Percentiles rank a stretch among this genome's conserved stretches.
Conservation (phyloP, 169 alveolate species). For the Cryptosporidium muris region DNA sequence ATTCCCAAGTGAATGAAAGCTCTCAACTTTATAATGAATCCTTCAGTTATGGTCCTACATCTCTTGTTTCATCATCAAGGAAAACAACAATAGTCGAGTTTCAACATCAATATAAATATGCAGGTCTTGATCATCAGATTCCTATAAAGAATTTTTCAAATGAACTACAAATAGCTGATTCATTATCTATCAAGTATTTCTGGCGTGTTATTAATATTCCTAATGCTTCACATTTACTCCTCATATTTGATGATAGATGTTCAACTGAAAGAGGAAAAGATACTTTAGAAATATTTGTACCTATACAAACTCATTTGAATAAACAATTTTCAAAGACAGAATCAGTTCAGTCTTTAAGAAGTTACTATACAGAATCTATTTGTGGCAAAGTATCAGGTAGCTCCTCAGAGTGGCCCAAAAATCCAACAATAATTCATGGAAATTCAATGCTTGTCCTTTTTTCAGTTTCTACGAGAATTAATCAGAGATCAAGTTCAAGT, state of each 20-base stretch:
- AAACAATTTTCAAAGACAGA: not conserved
- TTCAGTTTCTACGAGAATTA: not conserved
- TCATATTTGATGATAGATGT: slow-evolving; percentile 57
- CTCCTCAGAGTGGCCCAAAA: slow-evolving; percentile 11
- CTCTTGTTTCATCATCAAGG: slow-evolving; percentile 13
- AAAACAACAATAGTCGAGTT: slow-evolving; percentile 15
- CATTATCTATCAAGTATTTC: not conserved
- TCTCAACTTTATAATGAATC: not conserved
- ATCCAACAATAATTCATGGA: slow-evolving; percentile 32
- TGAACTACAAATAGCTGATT: not conserved
- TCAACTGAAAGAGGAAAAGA: slow-evolving; percentile 20
- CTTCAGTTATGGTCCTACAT: slow-evolving; percentile 17
- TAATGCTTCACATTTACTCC: slow-evolving; percentile 53
- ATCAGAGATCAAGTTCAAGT: not conserved
- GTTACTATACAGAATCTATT: slow-evolving; percentile 25
- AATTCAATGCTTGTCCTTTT: slow-evolving; percentile 25
- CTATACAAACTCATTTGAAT: not conserved
- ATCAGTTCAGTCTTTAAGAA: not conserved
- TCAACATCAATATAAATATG: slow-evolving; percentile 1
- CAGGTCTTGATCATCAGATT: not conserved
- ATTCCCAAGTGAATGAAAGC: too few species aligned
- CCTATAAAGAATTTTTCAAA: not conserved
- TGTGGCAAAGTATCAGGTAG: slow-evolving; percentile 38
- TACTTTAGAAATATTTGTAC: slow-evolving; percentile 28
- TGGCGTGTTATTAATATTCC: slow-evolving; percentile 30